phyloP scores from a whole-genome alignment of 495 filamentous ascomycete species.

The Chaetomidium leptoderma region DNA sequence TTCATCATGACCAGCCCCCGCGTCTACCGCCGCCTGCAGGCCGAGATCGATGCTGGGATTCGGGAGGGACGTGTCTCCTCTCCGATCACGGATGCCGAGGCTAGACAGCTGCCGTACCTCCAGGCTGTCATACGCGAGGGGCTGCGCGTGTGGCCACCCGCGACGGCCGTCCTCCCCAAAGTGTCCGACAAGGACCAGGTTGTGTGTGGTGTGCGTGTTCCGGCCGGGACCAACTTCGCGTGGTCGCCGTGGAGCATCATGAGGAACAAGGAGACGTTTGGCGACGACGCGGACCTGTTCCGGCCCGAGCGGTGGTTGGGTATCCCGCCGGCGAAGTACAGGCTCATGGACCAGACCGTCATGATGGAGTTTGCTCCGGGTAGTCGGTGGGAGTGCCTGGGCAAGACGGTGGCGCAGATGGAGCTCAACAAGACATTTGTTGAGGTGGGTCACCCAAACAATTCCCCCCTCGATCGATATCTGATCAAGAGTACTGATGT shows the following conservation, averaged over 20 bases:
- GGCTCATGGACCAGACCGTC: too few species aligned
- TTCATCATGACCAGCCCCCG: slow-evolving; percentile 45
- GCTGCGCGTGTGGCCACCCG: slow-evolving; percentile 41
- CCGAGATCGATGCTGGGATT: slow-evolving; percentile 49
- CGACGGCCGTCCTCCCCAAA: slow-evolving; percentile 44
- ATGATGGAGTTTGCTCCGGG: slow-evolving; percentile 39
- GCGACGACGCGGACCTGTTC: too few species aligned
- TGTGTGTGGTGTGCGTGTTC: too few species aligned
- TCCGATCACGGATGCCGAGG: slow-evolving; percentile 36
- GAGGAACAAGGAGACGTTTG: too few species aligned
- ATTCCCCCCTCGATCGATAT: too few species aligned
- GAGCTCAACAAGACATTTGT: slow-evolving; percentile 51
- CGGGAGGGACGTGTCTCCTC: slow-evolving; percentile 29
- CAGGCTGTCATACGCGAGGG: slow-evolving; percentile 44
- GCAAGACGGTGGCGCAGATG: slow-evolving; percentile 34
- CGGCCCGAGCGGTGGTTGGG: too few species aligned
- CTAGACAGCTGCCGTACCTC: slow-evolving; percentile 42
- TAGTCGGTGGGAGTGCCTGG: too few species aligned
- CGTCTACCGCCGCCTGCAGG: slow-evolving; percentile 51
- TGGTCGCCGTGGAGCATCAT: too few species aligned
- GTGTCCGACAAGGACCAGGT: slow-evolving; percentile 48
- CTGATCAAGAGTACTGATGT: too few species aligned
- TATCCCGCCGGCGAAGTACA: too few species aligned
- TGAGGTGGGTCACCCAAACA: too few species aligned
- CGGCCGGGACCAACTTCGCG: too few species aligned